These are phyloP conservation scores for Globisporangium recalcitrans DNA, from an alignment of 352 stramenopile genomes.

Conservation along the genomic window DNA sequence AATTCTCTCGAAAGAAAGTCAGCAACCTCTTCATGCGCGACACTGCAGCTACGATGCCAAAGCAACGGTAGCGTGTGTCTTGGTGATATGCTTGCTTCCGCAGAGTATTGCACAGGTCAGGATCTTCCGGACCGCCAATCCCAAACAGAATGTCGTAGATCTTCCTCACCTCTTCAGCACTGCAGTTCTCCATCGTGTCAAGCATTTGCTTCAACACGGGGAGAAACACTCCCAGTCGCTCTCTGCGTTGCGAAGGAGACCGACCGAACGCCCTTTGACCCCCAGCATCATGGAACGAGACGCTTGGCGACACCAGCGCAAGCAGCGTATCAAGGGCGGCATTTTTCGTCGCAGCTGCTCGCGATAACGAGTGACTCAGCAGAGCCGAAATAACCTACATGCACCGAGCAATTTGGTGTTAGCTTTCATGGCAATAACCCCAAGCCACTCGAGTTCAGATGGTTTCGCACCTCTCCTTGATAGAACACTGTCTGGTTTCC, in stretches of 20 bases:
- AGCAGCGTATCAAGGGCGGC: constrained; percentile 33
- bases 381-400: constrained; percentile 34
- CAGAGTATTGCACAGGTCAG: constrained; percentile 46
- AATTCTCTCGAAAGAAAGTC: constrained; percentile 22
- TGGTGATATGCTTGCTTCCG: constrained; percentile 55
- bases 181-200: constrained; percentile 41
- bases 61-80: constrained; percentile 40
- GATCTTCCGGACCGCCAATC: constrained; percentile 38
- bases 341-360: constrained; percentile 20
- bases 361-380: constrained; percentile 32
- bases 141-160: constrained; percentile 54
- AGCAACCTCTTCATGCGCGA: constrained; percentile 31
- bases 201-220: constrained; percentile 51
- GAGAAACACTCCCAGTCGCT: constrained; percentile 32
- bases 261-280: not conserved
- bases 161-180: constrained; percentile 30
- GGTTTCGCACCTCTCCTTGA: constrained; percentile 36
- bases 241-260: constrained; percentile 19
- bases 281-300: constrained; percentile 18
- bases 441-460: not conserved
- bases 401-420: not conserved
- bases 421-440: not conserved
- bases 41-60: constrained; percentile 44
- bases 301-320: constrained; percentile 22
- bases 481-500: constrained; percentile 33